These are phyloP conservation scores for Hypoxylon fragiforme DNA, from an alignment of 495 filamentous ascomycete species.

Conservation along the genomic window DNA sequence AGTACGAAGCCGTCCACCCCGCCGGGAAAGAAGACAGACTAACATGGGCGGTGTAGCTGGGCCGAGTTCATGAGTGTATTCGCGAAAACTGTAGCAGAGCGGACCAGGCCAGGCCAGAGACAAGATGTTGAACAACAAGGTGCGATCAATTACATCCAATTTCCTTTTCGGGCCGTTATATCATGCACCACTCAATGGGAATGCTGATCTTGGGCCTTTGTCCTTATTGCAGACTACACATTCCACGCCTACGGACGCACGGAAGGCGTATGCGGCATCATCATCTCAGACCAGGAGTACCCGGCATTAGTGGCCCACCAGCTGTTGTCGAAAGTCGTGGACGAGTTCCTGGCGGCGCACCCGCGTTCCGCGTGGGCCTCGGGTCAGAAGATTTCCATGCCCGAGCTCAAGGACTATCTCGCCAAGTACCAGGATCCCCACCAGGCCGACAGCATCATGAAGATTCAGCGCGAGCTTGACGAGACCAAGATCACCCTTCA, in stretches of 20 bases:
- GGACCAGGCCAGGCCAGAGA: constrained; percentile 81
- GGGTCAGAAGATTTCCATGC: constrained; percentile 60
- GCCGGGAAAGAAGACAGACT: constrained; percentile 11
- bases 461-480: constrained; percentile 94
- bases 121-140: constrained; percentile 91
- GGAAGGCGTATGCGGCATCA: constrained; percentile 84
- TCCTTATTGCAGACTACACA: constrained; percentile 59
- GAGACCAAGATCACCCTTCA: constrained; percentile 98
- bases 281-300: constrained; percentile 90
- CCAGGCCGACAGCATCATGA: constrained; percentile 87
- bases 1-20: constrained; percentile 48
- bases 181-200: too few relatives aligned
- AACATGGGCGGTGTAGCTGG: constrained; percentile 43
- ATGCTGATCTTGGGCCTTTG: too few relatives aligned
- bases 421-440: constrained; percentile 86
- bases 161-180: too few relatives aligned
- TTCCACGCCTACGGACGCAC: constrained; percentile 90
- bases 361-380: constrained; percentile 68
- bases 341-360: constrained; percentile 86
- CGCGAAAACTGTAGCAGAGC: constrained; percentile 73
- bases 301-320: constrained; percentile 90
- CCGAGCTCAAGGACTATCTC: constrained; percentile 79
- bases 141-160: too few relatives aligned
- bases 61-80: constrained; percentile 72
- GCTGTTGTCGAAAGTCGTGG: constrained; percentile 85